Percentiles rank a stretch among this genome's conserved stretches.
Conservation (phyloP, 2,329 filamentous ascomycete species). For the Amesomyces nigricolor region DNA sequence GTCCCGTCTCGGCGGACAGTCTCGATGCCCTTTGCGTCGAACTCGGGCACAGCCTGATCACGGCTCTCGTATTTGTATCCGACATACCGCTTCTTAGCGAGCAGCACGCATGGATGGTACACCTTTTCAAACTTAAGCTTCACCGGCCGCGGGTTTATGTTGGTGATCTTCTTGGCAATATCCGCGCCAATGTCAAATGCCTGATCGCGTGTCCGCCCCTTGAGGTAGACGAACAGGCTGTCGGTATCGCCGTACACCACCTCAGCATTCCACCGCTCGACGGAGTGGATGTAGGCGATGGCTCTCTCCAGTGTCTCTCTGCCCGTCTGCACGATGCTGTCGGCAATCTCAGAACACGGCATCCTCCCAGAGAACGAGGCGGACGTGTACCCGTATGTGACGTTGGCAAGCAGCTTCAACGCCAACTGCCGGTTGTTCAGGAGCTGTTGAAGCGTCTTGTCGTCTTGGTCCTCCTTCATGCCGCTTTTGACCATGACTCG, state of each 20-base stretch:
- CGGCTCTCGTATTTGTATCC: constrained; percentile 91
- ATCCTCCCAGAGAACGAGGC: constrained; percentile 95
- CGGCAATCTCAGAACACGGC: constrained; percentile 96
- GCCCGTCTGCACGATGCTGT: constrained; percentile 95
- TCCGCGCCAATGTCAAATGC: constrained; percentile 91
- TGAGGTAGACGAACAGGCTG: constrained; percentile 85
- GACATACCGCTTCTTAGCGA: constrained; percentile 97
- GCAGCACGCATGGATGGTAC: constrained; percentile 87
- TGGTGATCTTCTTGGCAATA: constrained; percentile 80
- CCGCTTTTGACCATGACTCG: constrained; percentile 96
- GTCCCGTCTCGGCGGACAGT: constrained; percentile 93
- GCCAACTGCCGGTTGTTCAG: constrained; percentile 92
- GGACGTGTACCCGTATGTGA: constrained; percentile 96
- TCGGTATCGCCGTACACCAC: constrained; percentile 98
- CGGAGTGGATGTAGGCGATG: constrained; percentile 85
- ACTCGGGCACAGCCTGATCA: constrained; percentile 72
- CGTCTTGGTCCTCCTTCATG: constrained; percentile 90
- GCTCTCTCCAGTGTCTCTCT: constrained; percentile 91
- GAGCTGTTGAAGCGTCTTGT: constrained; percentile 76
- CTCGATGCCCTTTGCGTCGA: constrained; percentile 97
- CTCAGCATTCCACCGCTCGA: constrained; percentile 83
- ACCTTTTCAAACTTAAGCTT: constrained; percentile 99
- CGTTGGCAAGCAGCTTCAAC: constrained; percentile 94
- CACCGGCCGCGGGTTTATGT: constrained; percentile 82
- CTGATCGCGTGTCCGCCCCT: constrained; percentile 77